phyloP scores from a whole-genome alignment of 2,329 filamentous ascomycete species.

The Colletotrichum coccodes region DNA sequence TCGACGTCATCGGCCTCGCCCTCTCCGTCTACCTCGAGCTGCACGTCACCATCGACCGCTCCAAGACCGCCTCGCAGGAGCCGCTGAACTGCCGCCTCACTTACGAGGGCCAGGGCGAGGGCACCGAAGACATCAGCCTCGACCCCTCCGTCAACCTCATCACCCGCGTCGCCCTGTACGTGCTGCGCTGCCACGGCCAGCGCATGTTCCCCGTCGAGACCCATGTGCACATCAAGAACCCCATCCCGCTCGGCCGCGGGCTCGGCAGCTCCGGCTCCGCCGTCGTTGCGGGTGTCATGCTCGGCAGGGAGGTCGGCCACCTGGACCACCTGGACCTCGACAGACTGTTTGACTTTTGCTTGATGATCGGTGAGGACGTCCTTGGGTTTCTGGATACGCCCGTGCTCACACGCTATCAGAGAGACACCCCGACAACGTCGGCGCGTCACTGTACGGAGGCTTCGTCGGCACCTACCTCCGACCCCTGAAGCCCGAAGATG shows the following conservation, averaged over 20 bases:
- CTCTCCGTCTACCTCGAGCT: conserved; percentile 95
- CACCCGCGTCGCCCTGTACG: conserved; percentile 92
- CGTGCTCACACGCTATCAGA: conserved; percentile 54
- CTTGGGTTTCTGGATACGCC: background rate
- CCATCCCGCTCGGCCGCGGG: conserved; percentile 91
- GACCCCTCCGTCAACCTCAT: conserved; percentile 91
- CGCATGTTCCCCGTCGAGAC: conserved; percentile 86
- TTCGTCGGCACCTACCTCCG: conserved; percentile 98
- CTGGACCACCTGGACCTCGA: conserved; percentile 75
- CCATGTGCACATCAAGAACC: conserved; percentile 94
- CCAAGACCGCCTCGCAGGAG: conserved; percentile 61
- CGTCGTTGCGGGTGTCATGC: conserved; percentile 92
- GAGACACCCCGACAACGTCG: conserved; percentile 93
- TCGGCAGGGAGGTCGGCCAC: conserved; percentile 88
- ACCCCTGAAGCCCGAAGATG: conserved; percentile 88
- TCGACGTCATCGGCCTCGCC: conserved; percentile 96
- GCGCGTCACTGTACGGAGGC: conserved; percentile 92
- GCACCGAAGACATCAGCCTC: conserved; percentile 78
- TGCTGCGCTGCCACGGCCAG: conserved; percentile 90
- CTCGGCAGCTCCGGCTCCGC: conserved; percentile 96
- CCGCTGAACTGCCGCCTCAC: conserved; percentile 89
- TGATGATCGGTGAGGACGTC: conserved; percentile 83
- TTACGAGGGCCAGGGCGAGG: conserved; percentile 86
- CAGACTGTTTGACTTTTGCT: conserved; percentile 91
- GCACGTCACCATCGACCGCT: conserved; percentile 78